Evolutionary conservation across 169 alveolate genomes (phyloP).

Genomic region (Ichthyophthirius multifiliis): DNA sequence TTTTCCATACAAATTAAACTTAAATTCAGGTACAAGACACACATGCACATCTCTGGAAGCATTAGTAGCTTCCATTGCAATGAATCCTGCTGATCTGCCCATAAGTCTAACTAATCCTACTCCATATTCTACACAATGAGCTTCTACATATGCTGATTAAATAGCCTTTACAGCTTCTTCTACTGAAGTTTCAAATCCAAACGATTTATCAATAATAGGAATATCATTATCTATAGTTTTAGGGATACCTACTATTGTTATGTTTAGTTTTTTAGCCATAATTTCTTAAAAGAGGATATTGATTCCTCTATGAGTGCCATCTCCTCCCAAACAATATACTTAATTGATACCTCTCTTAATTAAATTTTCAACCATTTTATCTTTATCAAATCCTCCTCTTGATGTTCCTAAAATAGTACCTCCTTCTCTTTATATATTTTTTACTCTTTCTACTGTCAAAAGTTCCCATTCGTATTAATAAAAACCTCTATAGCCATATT

Average conservation of each 20-base stretch:
- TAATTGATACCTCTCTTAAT: constrained; percentile 57
- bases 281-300: constrained; percentile 56
- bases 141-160: not conserved
- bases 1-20: constrained; percentile 78
- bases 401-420: constrained; percentile 83
- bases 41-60: constrained; percentile 85
- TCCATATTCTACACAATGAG: constrained; percentile 72
- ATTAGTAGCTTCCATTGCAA: constrained; percentile 71
- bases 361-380: constrained; percentile 49
- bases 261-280: constrained; percentile 43
- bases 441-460: constrained; percentile 60
- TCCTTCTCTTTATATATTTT: constrained; percentile 74
- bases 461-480: constrained; percentile 48
- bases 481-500: constrained; percentile 82
- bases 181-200: constrained; percentile 86
- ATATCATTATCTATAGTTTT: constrained; percentile 92
- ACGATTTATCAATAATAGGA: constrained; percentile 85
- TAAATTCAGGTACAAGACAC: constrained; percentile 83
- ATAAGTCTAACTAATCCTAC: constrained; percentile 85
- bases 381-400: constrained; percentile 66
- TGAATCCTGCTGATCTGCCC: constrained; percentile 89
- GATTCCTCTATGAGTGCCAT: constrained; percentile 90
- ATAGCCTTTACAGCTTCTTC: constrained; percentile 43
- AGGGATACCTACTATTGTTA: constrained; percentile 85
- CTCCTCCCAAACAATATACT: constrained; percentile 83